Conservation (phyloP, 176 grass and related monocot species). For the Areca catechu region DNA sequence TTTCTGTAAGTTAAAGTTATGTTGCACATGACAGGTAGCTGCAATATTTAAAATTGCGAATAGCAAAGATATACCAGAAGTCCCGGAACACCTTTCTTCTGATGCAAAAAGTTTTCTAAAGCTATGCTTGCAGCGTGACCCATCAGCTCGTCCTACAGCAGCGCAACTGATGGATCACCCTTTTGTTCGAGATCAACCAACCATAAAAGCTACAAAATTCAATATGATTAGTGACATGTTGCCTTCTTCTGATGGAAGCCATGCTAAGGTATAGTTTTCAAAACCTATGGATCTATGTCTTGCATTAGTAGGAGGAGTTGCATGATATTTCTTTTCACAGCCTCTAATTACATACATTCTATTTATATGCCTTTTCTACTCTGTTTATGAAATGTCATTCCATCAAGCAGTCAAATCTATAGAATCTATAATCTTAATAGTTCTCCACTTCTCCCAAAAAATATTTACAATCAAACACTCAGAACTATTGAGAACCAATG, state of each 20-base stretch:
- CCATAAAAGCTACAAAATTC: conserved; percentile 40
- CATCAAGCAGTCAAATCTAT: too few species aligned
- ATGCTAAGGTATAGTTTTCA: conserved; percentile 18
- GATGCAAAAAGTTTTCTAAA: conserved; percentile 71
- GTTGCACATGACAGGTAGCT: conserved; percentile 50
- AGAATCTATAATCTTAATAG: too few species aligned
- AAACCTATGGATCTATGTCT: too few species aligned
- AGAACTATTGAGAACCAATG: too few species aligned
- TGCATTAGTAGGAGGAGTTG: too few species aligned
- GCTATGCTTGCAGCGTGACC: conserved; percentile 70
- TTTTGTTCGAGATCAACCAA: conserved; percentile 76
- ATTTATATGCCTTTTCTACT: too few species aligned
- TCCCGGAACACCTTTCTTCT: conserved; percentile 58
- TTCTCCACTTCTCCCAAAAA: too few species aligned
- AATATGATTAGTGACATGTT: conserved; percentile 31
- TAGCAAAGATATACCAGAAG: conserved; percentile 92
- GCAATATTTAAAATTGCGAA: conserved; percentile 99
- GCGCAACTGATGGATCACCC: conserved; percentile 70
- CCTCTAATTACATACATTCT: too few species aligned
- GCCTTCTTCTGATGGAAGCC: conserved; percentile 22
- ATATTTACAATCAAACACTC: too few species aligned
- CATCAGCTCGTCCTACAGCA: conserved; percentile 60
- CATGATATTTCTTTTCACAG: too few species aligned
- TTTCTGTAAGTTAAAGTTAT: too few species aligned
- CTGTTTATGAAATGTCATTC: too few species aligned